Base-by-base conservation (phyloP, 192 early-diverging fungal species). In the Borealophlyctis nickersoniae region DNA sequence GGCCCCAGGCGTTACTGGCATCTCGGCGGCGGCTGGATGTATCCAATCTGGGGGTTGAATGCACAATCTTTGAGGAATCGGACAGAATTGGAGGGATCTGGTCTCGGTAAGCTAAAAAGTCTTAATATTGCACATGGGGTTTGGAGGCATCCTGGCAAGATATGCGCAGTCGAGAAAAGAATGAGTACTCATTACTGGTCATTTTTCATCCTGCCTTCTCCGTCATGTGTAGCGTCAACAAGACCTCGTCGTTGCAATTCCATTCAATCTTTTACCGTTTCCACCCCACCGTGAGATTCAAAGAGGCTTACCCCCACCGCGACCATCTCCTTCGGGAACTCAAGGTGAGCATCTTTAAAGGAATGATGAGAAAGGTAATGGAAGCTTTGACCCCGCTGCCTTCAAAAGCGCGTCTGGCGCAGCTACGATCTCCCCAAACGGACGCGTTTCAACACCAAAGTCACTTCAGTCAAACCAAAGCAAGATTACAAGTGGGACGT, bases 191-290 rank as follows among this genome's bases (percentile, higher is more conserved):
- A 14, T n/a, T 48, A 48, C 13, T 48, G 45, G n/a, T n/a, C 45
- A 14, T 29, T 55, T n/a, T n/a, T n/a, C n/a, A n/a, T n/a, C n/a
- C n/a, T n/a, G n/a, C n/a, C n/a, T n/a, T n/a, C n/a, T n/a, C n/a
- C n/a, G n/a, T n/a, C n/a, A n/a, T n/a, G n/a, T n/a, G n/a, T 26
- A n/a, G 65, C 28, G 65, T 66, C 11, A 66, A 66, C 54, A 56
- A 66, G 56, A 66, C 65, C 3, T 66, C 65, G 36, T 58, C 36
- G 5, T 22, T 66, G 29, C 65, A 66, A 26, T 66, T 66, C 36
- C 65, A 56, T 0, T 33, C 65, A 9, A 28, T 66, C 7, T 66
- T 58, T 48, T 66, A 66, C 56, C 65, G 65, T 27, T 66, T 66
- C 56, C 54, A 66, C 56, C 65, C 65, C n/a, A 19, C 31, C 11